Conservation (phyloP, 2,329 filamentous ascomycete species). For the Penicillium freii region DNA sequence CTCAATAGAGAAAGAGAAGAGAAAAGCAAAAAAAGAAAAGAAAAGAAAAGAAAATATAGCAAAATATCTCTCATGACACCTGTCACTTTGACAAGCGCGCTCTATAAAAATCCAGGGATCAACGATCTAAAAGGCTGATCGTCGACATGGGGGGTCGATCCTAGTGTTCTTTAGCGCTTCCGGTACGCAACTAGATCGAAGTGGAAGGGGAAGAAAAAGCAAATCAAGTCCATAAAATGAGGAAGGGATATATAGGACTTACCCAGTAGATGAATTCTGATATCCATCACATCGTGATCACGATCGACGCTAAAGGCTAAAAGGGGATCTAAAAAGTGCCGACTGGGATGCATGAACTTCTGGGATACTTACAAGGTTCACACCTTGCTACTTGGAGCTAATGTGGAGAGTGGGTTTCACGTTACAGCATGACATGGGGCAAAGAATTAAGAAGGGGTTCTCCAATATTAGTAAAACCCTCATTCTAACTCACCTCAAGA, state of each 20-base stretch:
- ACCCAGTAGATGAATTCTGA: background rate
- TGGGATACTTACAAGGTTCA: slow-evolving; percentile 12
- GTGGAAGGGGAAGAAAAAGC: slow-evolving; percentile 16
- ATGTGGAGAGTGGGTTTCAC: slow-evolving; percentile 1
- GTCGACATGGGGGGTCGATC: slow-evolving; percentile 17
- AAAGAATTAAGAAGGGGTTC: background rate
- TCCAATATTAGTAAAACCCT: background rate
- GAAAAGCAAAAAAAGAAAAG: background rate
- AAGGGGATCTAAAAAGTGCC: slow-evolving; percentile 3
- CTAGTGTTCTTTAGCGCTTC: slow-evolving; percentile 15
- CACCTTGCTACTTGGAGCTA: background rate
- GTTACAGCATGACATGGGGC: slow-evolving; percentile 4
- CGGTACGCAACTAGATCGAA: slow-evolving; percentile 20
- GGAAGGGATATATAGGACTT: background rate
- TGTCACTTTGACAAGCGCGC: slow-evolving; percentile 25
- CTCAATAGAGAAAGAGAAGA: slow-evolving; percentile 8
- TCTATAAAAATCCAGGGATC: slow-evolving; percentile 16
- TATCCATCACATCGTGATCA: slow-evolving; percentile 2
- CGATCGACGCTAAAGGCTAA: slow-evolving; percentile 6
- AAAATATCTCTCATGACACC: slow-evolving; percentile 14
- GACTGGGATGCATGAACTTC: slow-evolving; percentile 14
- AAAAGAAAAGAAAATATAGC: background rate
- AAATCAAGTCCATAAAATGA: slow-evolving; percentile 16
- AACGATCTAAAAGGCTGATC: slow-evolving; percentile 20
- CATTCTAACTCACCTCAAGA: background rate